Evolutionary conservation across 306 rosid species (phyloP).

Genomic region (Pyrus betulifolia): DNA sequence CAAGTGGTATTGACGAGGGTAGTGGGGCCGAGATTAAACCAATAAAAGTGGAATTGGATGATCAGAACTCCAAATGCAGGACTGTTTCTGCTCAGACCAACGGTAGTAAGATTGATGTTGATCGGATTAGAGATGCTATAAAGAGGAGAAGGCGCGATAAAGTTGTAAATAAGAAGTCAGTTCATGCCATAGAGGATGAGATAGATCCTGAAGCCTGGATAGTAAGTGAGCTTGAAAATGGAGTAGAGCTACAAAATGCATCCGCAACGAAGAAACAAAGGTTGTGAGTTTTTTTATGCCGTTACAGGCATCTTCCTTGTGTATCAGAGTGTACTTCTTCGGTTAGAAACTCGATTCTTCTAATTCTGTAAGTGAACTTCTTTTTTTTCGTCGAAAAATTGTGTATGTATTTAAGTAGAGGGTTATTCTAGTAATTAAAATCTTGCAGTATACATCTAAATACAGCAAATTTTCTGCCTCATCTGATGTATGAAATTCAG

Average conservation of each 20-base stretch:
- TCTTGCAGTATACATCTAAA: background rate
- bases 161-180: constrained; percentile 11
- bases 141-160: constrained; percentile 27
- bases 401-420: background rate
- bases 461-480: background rate
- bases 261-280: constrained; percentile 25
- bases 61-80: constrained; percentile 13
- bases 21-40: constrained; percentile 12
- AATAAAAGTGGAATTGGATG: constrained; percentile 12
- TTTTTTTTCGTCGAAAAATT: too few species aligned
- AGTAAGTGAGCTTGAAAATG: constrained; percentile 40
- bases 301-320: constrained; percentile 3
- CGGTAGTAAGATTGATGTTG: constrained; percentile 13
- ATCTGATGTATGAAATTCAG: background rate
- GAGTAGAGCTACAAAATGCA: constrained; percentile 18
- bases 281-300: background rate
- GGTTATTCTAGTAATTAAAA: background rate
- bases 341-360: background rate
- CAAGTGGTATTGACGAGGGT: constrained; percentile 22
- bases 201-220: constrained; percentile 40
- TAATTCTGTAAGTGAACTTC: background rate
- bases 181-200: constrained; percentile 12
- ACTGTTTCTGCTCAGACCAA: constrained; percentile 1
- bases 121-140: constrained; percentile 30
- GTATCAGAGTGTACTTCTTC: background rate